These are phyloP conservation scores for Erodium moschatum DNA, from an alignment of 441 rosid species.

Conservation along the genomic window DNA sequence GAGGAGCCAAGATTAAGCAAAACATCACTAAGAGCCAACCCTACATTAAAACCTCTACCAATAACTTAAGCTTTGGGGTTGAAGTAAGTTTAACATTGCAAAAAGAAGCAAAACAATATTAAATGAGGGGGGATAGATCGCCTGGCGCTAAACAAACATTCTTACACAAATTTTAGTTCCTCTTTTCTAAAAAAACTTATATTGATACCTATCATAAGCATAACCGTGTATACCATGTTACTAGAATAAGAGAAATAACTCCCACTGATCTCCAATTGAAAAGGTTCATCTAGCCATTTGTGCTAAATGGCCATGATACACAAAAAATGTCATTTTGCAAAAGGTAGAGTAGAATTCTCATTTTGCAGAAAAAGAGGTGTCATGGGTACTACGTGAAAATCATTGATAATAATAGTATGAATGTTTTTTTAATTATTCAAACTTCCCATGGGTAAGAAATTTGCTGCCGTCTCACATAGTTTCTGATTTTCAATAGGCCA, in stretches of 20 bases:
- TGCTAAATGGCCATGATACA: background rate
- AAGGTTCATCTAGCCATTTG: background rate
- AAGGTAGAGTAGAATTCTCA: background rate
- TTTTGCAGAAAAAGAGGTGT: background rate
- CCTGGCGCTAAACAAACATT: background rate
- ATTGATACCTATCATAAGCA: background rate
- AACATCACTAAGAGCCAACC: no score
- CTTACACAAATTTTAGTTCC: background rate
- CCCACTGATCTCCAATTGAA: background rate
- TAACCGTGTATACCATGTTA: background rate
- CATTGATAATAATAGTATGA: no score
- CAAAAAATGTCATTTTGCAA: no score
- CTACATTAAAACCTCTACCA: no score
- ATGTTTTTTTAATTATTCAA: background rate
- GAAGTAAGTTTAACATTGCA: background rate
- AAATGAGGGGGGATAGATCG: background rate
- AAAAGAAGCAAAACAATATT: no score
- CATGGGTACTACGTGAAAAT: background rate
- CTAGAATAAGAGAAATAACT: background rate
- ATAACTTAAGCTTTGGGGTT: no score
- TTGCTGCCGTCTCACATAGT: no score
- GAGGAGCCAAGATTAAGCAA: no score
- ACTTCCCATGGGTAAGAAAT: no score
- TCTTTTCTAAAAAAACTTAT: background rate
- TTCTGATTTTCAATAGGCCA: background rate